phyloP scores from a whole-genome alignment of 495 filamentous ascomycete genomes.

The Penicillium longicatenatum region DNA sequence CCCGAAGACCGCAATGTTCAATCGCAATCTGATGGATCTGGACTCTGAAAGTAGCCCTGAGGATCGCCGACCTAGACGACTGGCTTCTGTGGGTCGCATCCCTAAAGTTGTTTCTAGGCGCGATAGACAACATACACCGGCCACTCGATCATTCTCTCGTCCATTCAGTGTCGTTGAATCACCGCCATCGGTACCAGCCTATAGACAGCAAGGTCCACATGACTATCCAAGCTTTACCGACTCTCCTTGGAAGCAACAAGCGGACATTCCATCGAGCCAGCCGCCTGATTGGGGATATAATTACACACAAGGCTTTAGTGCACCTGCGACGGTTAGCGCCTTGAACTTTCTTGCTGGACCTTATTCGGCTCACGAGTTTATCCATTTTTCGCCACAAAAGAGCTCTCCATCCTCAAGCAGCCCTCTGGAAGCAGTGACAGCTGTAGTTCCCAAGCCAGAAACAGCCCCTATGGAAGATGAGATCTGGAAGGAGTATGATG shows the following conservation, averaged over 20 bases:
- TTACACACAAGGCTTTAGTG: conserved; percentile 41
- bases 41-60: conserved; percentile 26
- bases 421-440: conserved; percentile 62
- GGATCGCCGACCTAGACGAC: conserved; percentile 41
- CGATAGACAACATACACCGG: conserved; percentile 67
- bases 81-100: conserved; percentile 87
- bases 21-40: conserved; percentile 21
- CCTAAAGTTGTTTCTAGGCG: conserved; percentile 77
- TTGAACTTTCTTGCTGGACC: conserved; percentile 44
- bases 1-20: conserved; percentile 45
- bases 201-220: conserved; percentile 12
- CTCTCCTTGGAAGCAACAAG: conserved; percentile 29
- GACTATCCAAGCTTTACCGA: conserved; percentile 22
- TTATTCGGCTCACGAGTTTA: conserved; percentile 57
- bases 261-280: conserved; percentile 22
- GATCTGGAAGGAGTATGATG: conserved; percentile 93
- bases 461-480: conserved; percentile 76
- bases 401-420: conserved; percentile 70
- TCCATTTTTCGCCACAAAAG: conserved; percentile 72
- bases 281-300: conserved; percentile 25
- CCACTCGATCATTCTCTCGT: conserved; percentile 82
- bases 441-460: conserved; percentile 59
- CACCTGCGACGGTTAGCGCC: conserved; percentile 34
- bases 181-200: conserved; percentile 27
- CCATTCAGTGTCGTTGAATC: conserved; percentile 62